A percentile compares a stretch with the other conserved stretches of the same genome.
Evolutionary conservation across 768 basidiomycete genomes (phyloP).

Genomic region (Zangia roseola): DNA sequence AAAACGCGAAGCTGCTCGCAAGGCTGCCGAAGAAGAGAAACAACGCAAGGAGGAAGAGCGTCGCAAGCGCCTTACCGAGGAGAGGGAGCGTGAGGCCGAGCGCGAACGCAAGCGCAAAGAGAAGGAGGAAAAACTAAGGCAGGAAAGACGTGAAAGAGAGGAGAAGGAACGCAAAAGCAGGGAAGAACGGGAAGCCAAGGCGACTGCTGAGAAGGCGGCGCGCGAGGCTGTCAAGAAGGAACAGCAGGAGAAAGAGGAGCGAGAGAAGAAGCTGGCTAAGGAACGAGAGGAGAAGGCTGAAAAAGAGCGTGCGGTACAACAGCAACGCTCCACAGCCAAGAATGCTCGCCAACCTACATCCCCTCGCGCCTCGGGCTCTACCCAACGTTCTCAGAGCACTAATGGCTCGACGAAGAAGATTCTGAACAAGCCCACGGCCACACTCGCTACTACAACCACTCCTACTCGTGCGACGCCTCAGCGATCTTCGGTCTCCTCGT

Average conservation of each 20-base stretch:
- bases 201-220: constrained; percentile 47
- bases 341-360: constrained; percentile 50
- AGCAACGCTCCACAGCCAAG: constrained; percentile 51
- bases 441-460: constrained; percentile 32
- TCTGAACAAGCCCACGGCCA: constrained; percentile 44
- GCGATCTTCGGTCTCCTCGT: constrained; percentile 33
- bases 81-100: constrained; percentile 77
- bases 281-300: constrained; percentile 61
- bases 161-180: constrained; percentile 62
- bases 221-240: constrained; percentile 40
- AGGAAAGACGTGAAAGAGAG: constrained; percentile 54
- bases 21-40: constrained; percentile 81
- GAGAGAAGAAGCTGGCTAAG: constrained; percentile 61
- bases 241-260: constrained; percentile 61
- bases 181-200: constrained; percentile 63
- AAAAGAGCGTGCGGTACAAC: constrained; percentile 45
- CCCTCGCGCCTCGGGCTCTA: constrained; percentile 49
- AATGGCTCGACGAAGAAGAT: constrained; percentile 62
- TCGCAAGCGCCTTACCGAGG: constrained; percentile 72
- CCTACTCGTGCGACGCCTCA: constrained; percentile 38
- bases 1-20: constrained; percentile 71
- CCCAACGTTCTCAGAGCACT: constrained; percentile 45
- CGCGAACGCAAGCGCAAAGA: constrained; percentile 72
- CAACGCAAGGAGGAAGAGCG: constrained; percentile 81
- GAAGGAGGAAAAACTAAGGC: constrained; percentile 61